Evolutionary conservation across 139 green algal genomes (phyloP).

Genomic region (Marvania coccoides): DNA sequence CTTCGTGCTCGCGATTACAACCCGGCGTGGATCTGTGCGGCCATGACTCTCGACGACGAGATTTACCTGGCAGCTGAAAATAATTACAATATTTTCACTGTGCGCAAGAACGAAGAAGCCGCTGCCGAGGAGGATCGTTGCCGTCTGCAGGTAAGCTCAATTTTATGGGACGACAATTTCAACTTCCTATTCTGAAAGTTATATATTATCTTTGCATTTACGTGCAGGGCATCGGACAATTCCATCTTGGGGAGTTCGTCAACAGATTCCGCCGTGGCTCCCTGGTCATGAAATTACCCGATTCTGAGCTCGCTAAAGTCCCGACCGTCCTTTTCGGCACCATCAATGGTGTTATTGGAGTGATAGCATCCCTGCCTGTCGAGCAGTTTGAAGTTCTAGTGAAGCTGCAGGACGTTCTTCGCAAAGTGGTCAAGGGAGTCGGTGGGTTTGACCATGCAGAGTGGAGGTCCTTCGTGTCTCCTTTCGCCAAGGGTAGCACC

Average conservation of each 20-base stretch:
- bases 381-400: constrained; percentile 60
- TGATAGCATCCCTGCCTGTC: constrained; percentile 74
- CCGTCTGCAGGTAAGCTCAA: constrained; percentile 7
- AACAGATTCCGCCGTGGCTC: constrained; percentile 84
- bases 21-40: constrained; percentile 83
- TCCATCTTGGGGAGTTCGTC: constrained; percentile 87
- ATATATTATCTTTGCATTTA: background rate
- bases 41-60: constrained; percentile 85
- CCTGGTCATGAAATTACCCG: constrained; percentile 92
- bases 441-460: constrained; percentile 76
- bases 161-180: too few relatives aligned
- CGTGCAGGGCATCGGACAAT: constrained; percentile 71
- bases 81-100: constrained; percentile 80
- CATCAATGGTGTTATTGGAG: constrained; percentile 81
- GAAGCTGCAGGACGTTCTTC: constrained; percentile 63
- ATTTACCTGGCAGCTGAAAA: constrained; percentile 74
- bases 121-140: constrained; percentile 80
- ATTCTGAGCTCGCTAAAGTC: constrained; percentile 57
- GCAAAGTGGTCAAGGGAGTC: constrained; percentile 71
- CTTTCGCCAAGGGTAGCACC: constrained; percentile 39
- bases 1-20: constrained; percentile 69
- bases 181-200: background rate
- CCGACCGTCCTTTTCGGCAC: constrained; percentile 85
- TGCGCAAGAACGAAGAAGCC: constrained; percentile 68
- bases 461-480: constrained; percentile 78